phyloP scores from a whole-genome alignment of 169 alveolate species.

The Toxoplasma gondii region DNA sequence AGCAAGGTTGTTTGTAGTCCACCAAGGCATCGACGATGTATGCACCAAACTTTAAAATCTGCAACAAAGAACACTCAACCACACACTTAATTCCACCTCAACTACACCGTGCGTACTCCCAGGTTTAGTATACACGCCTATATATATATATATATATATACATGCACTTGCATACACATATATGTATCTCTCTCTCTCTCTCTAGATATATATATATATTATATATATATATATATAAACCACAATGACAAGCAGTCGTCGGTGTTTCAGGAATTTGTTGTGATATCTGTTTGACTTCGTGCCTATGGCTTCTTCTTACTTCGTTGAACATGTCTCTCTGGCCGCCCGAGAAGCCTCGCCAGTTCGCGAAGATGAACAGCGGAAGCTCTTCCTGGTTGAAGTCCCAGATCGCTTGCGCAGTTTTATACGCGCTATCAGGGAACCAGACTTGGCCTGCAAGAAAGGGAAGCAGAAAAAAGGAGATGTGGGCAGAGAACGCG shows the following conservation, averaged over 20 bases:
- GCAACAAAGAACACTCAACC: neutral
- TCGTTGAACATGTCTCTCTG: slow-evolving; percentile 83
- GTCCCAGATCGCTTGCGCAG: slow-evolving; percentile 88
- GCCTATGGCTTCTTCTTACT: slow-evolving; percentile 59
- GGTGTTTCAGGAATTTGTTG: too few species aligned
- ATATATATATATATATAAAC: too few species aligned
- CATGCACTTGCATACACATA: neutral
- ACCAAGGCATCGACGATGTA: slow-evolving; percentile 83
- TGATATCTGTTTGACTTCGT: too few species aligned
- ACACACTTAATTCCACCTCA: neutral
- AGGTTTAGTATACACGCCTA: too few species aligned
- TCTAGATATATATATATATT: too few species aligned
- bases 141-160: slow-evolving; percentile 7
- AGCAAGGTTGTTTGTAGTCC: slow-evolving; percentile 81
- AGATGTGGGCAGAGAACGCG: neutral
- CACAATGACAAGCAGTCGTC: too few species aligned
- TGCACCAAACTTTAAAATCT: slow-evolving; percentile 79
- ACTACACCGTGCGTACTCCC: too few species aligned
- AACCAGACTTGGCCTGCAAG: slow-evolving; percentile 82
- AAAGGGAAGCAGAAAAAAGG: neutral
- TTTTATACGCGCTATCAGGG: slow-evolving; percentile 88
- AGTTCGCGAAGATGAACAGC: slow-evolving; percentile 79
- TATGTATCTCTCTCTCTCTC: neutral
- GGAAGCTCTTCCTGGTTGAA: slow-evolving; percentile 86
- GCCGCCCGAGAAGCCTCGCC: slow-evolving; percentile 81